Base-by-base conservation (phyloP, 1,284 basidiomycete species). In the Megacollybia platyphylla region DNA sequence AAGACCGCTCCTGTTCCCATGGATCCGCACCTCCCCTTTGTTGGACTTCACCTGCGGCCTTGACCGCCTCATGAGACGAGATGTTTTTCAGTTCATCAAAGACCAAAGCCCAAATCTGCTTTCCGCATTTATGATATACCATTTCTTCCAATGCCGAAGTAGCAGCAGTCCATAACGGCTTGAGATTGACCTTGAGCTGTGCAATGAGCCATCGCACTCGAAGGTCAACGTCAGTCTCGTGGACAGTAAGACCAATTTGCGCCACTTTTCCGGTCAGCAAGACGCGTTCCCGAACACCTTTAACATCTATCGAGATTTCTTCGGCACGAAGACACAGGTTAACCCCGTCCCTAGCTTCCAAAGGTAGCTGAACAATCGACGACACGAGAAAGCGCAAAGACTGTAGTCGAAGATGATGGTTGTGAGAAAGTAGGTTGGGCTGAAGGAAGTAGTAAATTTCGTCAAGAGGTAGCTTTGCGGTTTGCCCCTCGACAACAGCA, bases 121-220 rank as follows among this genome's bases (percentile, higher is more conserved):
- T 78, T 0, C 75, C 78, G 48, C 79, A 79, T 15, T 72, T 61
- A 5, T 5, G 5, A 28, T 70, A 64, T 0, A 76, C 62, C 30
- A 91, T 57, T 0, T 67, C 61, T 0, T 75, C 70, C 1, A 97
- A 61, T 0, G 85, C 79, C 5, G 72, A 70, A 11, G 79, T 72
- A 1, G 89, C 76, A n/a, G 91, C 83, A 4, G 75, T 71, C 85
- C 91, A 97, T 8, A 94, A 54, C 0, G 93, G 93, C 28, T 87
- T 74, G 38, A 96, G 65, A 57, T 91, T 91, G 51, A 96, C 84
- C 62, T 96, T 96, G 39, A 96, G 65, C 58, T 96, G 91, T 2
- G 83, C 87, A 79, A 83, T 66, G 11, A 88, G 53, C 85, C 86
- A 88, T 32, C 73, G 57, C 5, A 64, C 59, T 47, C 71, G 73